Evolutionary conservation across 345 rosid genomes (phyloP).

Genomic region (Salix dunnii): DNA sequence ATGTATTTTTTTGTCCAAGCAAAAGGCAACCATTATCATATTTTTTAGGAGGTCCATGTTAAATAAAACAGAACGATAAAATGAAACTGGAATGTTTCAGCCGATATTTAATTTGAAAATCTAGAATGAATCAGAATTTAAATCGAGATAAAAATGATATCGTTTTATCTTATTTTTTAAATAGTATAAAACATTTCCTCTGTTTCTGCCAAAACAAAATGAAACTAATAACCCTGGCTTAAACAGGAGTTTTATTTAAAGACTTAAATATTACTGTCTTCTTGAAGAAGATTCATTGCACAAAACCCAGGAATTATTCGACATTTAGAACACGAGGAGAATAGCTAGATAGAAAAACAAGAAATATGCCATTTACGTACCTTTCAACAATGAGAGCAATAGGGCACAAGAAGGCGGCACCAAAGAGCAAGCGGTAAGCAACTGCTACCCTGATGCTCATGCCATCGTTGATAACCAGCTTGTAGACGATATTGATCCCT

Average conservation of each 20-base stretch:
- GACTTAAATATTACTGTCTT: not conserved
- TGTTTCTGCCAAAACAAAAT: accelerated
- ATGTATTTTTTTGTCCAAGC: not conserved
- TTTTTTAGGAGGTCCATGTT: too few relatives aligned
- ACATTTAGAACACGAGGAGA: not conserved
- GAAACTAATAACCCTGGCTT: too few relatives aligned
- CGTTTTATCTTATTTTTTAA: too few relatives aligned
- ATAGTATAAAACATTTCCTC: accelerated
- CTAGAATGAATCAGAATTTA: accelerated
- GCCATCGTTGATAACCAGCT: conserved; percentile 7
- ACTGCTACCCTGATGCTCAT: conserved; percentile 10
- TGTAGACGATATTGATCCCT: conserved; percentile 10
- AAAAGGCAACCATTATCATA: not conserved
- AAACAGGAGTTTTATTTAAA: too few relatives aligned
- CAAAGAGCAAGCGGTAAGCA: conserved; percentile 19
- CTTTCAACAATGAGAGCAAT: conserved; percentile 18
- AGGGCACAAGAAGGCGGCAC: conserved; percentile 7
- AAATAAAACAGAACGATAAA: too few relatives aligned
- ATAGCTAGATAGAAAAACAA: not conserved
- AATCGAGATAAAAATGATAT: too few relatives aligned
- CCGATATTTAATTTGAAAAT: accelerated
- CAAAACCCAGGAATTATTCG: not conserved
- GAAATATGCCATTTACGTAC: not conserved
- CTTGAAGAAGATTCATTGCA: not conserved
- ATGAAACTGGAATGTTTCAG: too few relatives aligned